A percentile compares a stretch with the other conserved stretches of the same genome.
Evolutionary conservation across 176 grass and related monocot species (phyloP).

Genomic region (Musa schizocarpa): DNA sequence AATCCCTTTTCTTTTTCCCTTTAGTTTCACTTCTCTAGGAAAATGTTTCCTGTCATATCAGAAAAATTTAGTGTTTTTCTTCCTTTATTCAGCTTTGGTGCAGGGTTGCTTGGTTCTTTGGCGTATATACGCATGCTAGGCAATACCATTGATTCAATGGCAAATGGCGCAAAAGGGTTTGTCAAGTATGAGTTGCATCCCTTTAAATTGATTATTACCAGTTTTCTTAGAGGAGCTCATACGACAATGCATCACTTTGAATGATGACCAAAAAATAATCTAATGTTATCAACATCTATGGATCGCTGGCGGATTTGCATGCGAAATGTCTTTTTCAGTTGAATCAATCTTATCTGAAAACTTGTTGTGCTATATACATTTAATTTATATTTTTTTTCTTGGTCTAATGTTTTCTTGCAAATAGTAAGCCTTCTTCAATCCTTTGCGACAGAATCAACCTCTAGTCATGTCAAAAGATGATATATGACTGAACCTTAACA

Average conservation of each 20-base stretch:
- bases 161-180: conserved; percentile 57
- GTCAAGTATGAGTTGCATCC: conserved; percentile 44
- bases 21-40: background rate
- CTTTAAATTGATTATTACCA: conserved; percentile 11
- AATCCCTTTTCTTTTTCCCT: background rate
- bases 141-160: conserved; percentile 88
- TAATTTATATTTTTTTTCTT: no score
- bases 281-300: background rate
- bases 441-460: no score
- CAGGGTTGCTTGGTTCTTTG: conserved; percentile 80
- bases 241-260: background rate
- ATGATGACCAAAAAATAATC: background rate
- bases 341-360: no score
- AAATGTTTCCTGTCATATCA: background rate
- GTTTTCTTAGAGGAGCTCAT: background rate
- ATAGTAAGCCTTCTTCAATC: no score
- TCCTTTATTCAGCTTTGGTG: conserved; percentile 58
- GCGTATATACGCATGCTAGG: conserved; percentile 88
- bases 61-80: background rate
- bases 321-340: no score
- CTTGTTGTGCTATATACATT: no score
- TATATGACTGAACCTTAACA: no score
- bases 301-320: no score
- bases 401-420: no score
- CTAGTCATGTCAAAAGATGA: no score